phyloP scores from a whole-genome alignment of 129 eudicot species.

The Glebionis coronaria region DNA sequence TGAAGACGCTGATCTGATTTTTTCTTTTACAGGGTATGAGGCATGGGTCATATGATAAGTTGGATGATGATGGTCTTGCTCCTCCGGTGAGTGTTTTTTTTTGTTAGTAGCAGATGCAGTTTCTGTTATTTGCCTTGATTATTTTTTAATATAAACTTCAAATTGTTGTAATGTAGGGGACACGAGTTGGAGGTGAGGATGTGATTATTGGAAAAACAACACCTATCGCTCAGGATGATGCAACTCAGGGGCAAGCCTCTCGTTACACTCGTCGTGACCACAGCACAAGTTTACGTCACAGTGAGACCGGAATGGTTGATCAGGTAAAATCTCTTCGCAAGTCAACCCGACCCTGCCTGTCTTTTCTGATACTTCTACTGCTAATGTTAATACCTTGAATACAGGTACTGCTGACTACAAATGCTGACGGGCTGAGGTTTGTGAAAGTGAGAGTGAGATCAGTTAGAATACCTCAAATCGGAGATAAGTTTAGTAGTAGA shows the following conservation, averaged over 20 bases:
- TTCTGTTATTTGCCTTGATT: neutral
- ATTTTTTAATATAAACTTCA: neutral
- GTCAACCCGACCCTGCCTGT: neutral
- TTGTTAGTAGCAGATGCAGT: neutral
- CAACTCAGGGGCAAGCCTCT: conserved; percentile 67
- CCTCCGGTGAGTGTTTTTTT: conserved; percentile 60
- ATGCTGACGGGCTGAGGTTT: conserved; percentile 89
- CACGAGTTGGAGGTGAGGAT: conserved; percentile 94
- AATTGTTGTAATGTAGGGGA: conserved; percentile 44
- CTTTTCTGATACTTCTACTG: neutral
- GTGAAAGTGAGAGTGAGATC: conserved; percentile 96
- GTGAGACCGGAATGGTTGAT: conserved; percentile 96
- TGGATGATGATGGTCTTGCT: conserved; percentile 93
- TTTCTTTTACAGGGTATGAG: conserved; percentile 65
- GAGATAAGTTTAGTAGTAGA: conserved; percentile 93
- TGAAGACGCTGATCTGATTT: neutral
- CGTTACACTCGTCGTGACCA: conserved; percentile 83
- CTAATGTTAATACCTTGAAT: neutral
- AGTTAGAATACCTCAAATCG: conserved; percentile 88
- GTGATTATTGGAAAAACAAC: conserved; percentile 96
- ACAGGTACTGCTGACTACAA: conserved; percentile 76
- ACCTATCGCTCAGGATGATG: conserved; percentile 83
- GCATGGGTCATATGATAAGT: conserved; percentile 90
- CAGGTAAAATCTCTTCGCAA: conserved; percentile 37
- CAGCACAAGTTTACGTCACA: conserved; percentile 90